Evolutionary conservation across 768 basidiomycete genomes (phyloP), one percentile per base, ranked within the genome.

Genomic region (Mycena capillaripes): DNA sequence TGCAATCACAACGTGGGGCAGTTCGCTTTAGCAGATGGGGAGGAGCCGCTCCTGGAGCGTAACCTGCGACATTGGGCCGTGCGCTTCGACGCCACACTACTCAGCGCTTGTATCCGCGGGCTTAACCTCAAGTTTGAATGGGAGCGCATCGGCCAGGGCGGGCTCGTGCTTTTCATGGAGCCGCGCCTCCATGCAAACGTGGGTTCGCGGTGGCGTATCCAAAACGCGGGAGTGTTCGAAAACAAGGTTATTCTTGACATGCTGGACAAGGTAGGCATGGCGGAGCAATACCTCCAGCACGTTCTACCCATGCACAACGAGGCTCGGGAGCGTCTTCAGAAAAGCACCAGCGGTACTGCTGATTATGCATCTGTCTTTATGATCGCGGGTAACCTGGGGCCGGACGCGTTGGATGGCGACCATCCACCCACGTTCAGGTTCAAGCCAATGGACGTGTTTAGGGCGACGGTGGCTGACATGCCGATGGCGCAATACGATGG

Each of bases 321-420:
- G 11, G 65, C 38, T 14, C 44, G 70, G n/a, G 59, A 57, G 42
- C 59, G 40, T 12, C 56, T 61, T 81, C 82, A 11, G 64, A 76
- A 62, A 79, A 79, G 73, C 70, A 81, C 78, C 80, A 79, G 81
- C 76, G 69, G 66, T 72, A 62, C 7, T 4, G 42, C 57, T 6
- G 55, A 63, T 38, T 66, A 50, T 12, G 50, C 42, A 32, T n/a
- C 10, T 1, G 61, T 61, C 55, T 6, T 71, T 16, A 60, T 70
- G 17, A 25, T 69, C n/a, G 70, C 57, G 29, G 36, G 12, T 11
- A 72, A 72, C 38, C 17, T 40, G 2, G 71, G 71, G 3, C 36
- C 66, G 2, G 53, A 69, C 27, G 52, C 59, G 38, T 25, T 62
- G 21, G 29, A 40, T 0, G 68, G 68, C 1, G 68, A 69, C 40